Evolutionary conservation across 495 filamentous ascomycete species (phyloP).

Genomic region (Annulohypoxylon stygium): DNA sequence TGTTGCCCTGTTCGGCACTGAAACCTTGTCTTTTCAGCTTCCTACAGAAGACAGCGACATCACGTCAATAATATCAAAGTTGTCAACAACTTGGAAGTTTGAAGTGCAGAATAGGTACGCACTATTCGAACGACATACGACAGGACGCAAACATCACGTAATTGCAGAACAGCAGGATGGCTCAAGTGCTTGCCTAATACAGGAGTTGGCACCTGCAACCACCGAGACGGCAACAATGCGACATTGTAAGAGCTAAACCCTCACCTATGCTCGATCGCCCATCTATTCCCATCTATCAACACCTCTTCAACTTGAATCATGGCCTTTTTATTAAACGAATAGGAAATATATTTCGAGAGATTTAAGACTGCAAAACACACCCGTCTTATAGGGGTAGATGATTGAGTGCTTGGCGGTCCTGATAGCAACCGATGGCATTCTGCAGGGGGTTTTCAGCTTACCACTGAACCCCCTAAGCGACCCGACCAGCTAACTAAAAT

Average conservation of each 20-base stretch:
- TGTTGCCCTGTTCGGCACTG: slow-evolving; percentile 39
- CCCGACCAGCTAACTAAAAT: background rate
- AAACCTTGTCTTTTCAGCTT: slow-evolving; percentile 33
- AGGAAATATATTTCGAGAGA: too few relatives aligned
- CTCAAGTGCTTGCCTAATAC: slow-evolving; percentile 28
- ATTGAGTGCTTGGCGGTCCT: background rate
- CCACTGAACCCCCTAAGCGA: background rate
- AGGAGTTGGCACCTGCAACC: slow-evolving; percentile 6
- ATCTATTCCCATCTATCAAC: too few relatives aligned
- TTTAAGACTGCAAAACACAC: too few relatives aligned
- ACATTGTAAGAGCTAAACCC: background rate
- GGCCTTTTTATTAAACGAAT: too few relatives aligned
- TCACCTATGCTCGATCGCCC: background rate
- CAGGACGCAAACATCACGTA: slow-evolving; percentile 28
- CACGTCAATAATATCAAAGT: slow-evolving; percentile 4
- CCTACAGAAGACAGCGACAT: slow-evolving; percentile 20
- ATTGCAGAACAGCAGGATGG: background rate
- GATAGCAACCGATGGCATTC: slow-evolving; percentile 4
- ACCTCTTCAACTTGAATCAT: too few relatives aligned
- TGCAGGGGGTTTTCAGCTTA: slow-evolving; percentile 14
- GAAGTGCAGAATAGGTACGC: background rate
- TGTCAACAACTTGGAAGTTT: background rate
- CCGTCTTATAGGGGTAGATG: too few relatives aligned
- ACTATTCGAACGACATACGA: background rate
- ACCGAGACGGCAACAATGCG: background rate